Evolutionary conservation across 1,139 yeast species (phyloP), one percentile per base, ranked within the genome.

Genomic region (Pichia inconspicua): DNA sequence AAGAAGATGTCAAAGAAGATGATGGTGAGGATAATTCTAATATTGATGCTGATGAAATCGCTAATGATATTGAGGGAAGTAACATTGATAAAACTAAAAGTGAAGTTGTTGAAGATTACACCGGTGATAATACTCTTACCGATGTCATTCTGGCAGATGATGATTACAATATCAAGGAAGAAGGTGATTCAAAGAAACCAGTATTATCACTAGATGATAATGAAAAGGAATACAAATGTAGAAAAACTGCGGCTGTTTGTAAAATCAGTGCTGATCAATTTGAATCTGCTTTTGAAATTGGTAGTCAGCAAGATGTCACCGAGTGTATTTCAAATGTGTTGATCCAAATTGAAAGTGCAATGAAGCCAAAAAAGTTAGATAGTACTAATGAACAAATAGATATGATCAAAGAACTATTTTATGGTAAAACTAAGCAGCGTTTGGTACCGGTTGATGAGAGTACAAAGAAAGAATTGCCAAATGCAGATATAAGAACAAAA

Each of bases 251-350:
- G 10, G 49, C 52, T 12, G 50, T 42, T 19, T 46, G 53, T 22
- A 50, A 45, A 30, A 53, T 50, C 14, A 54, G 55, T 39, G 48
- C 53, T 8, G 57, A 53, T 22, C 60, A 58, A 25, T 59, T 56
- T 40, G 54, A 56, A 22, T 53, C 51, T 7, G 54, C 58, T 49
- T 72, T 83, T 45, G 92, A 84, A 56, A 75, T 86, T 53, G 96
- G 96, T 3, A 75, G 95, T 56, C 98, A 92, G 64, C 98, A 92
- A 64, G 98, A 92, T 69, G 97, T 92, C 17, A 88, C 97, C 0
- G 98, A 92, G 63, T 90, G 97, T 66, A 89, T 92, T 59, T 96
- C 90, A 49, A 92, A 92, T 64, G 97, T 92, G 5, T 72, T 90
- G n/a, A 86, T 83, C 55, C 97, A 90, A 63, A 71, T 90, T 31